Base-by-base conservation (phyloP, 139 green algal species). In the Eudorina sp. region DNA sequence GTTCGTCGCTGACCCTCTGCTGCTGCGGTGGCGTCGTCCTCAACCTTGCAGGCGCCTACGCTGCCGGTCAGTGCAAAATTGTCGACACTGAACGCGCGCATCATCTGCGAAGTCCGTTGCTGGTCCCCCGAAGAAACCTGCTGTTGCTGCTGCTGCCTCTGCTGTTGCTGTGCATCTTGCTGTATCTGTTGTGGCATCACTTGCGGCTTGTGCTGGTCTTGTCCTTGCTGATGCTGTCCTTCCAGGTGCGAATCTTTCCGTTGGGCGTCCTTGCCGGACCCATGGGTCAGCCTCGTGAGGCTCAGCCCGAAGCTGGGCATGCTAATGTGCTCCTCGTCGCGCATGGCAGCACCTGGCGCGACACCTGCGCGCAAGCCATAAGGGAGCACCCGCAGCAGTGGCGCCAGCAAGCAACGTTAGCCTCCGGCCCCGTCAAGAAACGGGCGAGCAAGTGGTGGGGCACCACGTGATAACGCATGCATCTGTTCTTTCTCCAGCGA, bases 231-330 rank as follows among this genome's bases (percentile, higher is more conserved):
- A n/a, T n/a, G n/a, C n/a, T n/a, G n/a, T n/a, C n/a, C n/a, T n/a
- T n/a, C n/a, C n/a, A n/a, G n/a, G n/a, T n/a, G n/a, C n/a, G n/a
- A n/a, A n/a, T n/a, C n/a, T n/a, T n/a, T n/a, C n/a, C n/a, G n/a
- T n/a, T n/a, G n/a, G n/a, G n/a, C n/a, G n/a, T 27, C 2, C 3
- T 43, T 7, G 14, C 11, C 45, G 31, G 27, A 9, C 53, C 36
- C 21, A 7, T 53, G 7, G 36, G 40, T 58, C 7, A 86, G 80
- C 21, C 80, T 41, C 4, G 60, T 36, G 29, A 86, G 62, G 60
- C 80, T 86, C 18, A 86, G 31, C 1, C 80, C 80, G 25, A 31
- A 62, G 41, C 36, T 60, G 27, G 80, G 80, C 80, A 86, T 76
- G 75, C 60, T 77, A 7, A 76, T 77, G 60, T 76, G 60, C 60